Percentiles rank a stretch among this genome's conserved stretches.
These are phyloP conservation scores for Hansenula sp. DNA, from an alignment of 1,139 yeast species.

Conservation along the genomic window DNA sequence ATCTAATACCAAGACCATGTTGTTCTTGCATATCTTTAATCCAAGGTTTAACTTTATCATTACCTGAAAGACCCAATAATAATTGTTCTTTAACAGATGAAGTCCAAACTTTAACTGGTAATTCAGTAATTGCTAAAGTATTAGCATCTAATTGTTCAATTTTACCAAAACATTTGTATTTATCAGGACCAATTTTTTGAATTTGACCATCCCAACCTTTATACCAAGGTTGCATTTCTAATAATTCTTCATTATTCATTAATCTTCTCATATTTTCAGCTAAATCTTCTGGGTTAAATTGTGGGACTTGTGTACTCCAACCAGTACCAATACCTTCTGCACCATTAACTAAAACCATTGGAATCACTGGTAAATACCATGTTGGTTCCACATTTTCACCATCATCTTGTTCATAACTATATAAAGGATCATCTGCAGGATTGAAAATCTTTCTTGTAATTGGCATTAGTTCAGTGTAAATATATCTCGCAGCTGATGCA, in stretches of 20 bases:
- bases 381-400: conserved; percentile 94
- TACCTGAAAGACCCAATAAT: conserved; percentile 68
- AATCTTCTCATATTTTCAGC: conserved; percentile 67
- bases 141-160: conserved; percentile 78
- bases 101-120: conserved; percentile 94
- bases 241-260: conserved; percentile 68
- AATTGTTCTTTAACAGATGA: conserved; percentile 82
- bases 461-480: conserved; percentile 78
- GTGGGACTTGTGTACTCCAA: conserved; percentile 94
- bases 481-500: conserved; percentile 97
- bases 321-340: conserved; percentile 99
- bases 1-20: conserved; percentile 77
- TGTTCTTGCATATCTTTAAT: conserved; percentile 95
- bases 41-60: conserved; percentile 73
- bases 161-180: conserved; percentile 70
- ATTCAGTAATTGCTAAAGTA: conserved; percentile 84
- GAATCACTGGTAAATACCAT: conserved; percentile 90
- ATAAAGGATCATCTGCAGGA: conserved; percentile 74
- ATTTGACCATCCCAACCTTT: conserved; percentile 92
- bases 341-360: conserved; percentile 92
- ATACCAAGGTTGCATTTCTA: conserved; percentile 89
- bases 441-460: conserved; percentile 76
- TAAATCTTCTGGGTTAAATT: conserved; percentile 82
- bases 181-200: conserved; percentile 59
- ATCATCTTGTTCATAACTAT: conserved; percentile 84